These are phyloP conservation scores for Quercus berberidifolia DNA, from an alignment of 306 rosid genomes.

Conservation along the genomic window DNA sequence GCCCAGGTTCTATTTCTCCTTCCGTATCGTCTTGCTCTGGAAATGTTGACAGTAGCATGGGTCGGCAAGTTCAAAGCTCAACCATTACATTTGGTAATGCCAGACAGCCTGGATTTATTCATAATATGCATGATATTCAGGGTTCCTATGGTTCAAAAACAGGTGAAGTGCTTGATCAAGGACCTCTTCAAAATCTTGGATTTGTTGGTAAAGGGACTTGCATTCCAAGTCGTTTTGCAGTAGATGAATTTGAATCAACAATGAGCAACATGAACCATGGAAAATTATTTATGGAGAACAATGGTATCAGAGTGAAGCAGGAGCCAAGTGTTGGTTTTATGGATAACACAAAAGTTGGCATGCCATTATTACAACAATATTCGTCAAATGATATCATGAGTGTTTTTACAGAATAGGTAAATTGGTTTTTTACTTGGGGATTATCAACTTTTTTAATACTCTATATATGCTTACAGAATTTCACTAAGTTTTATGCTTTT, in stretches of 20 bases:
- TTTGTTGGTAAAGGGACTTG: constrained; percentile 43
- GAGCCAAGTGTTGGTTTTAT: constrained; percentile 39
- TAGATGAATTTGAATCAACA: constrained; percentile 45
- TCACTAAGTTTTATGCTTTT: neutral
- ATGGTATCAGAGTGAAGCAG: constrained; percentile 45
- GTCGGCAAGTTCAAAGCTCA: constrained; percentile 37
- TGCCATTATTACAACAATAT: constrained; percentile 32
- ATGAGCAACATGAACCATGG: constrained; percentile 37
- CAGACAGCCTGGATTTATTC: constrained; percentile 26
- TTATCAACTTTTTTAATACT: neutral
- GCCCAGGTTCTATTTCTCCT: constrained; percentile 33
- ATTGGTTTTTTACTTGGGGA: neutral
- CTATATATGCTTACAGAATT: constrained; percentile 13
- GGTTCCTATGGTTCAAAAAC: constrained; percentile 30
- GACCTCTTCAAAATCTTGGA: constrained; percentile 40
- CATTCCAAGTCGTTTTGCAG: constrained; percentile 50
- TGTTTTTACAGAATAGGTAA: constrained; percentile 54
- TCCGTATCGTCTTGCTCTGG: constrained; percentile 23
- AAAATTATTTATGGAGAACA: constrained; percentile 36
- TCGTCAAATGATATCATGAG: constrained; percentile 42
- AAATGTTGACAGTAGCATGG: constrained; percentile 21
- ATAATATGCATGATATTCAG: constrained; percentile 21
- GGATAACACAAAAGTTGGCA: constrained; percentile 34
- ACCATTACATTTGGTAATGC: constrained; percentile 28
- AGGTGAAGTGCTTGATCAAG: constrained; percentile 36